Base-by-base conservation (phyloP, 2,329 filamentous ascomycete genomes). In the Gremmenia infestans region DNA sequence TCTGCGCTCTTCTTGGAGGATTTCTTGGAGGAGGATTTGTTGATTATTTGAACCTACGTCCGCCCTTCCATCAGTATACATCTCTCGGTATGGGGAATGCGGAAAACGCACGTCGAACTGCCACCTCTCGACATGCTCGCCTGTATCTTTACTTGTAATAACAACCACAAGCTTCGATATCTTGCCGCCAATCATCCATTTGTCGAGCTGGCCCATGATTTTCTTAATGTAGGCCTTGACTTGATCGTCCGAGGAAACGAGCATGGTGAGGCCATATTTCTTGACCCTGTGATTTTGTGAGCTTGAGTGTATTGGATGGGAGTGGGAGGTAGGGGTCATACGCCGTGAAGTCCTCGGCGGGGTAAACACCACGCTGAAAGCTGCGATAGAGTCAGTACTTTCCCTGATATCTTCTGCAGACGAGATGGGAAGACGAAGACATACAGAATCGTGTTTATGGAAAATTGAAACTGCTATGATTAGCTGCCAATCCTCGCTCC, bases 191-290 rank as follows among this genome's bases (percentile, higher is more conserved):
- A 91, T 81, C 91, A 97, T 97, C 94, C 94, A 99, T 71, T 90
- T 91, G 76, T 95, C 93, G 56, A 99, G 83, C 74, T 99, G 94
- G 28, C 86, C 87, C 92, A 97, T 99, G 76, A 99, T 97, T 76
- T 95, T 96, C 74, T 96, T 97, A 79, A 99, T 96, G 76, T 99
- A 99, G 35, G 92, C 91, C 74, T 96, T 96, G 71, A 99, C 94
- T 76, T 99, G 93, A 77, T 97, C 94, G 72, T 99, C 94, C 61
- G 91, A 85, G 35, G 93, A 95, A 51, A 97, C 92, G 86, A 70
- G 56, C 54, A 63, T 67, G 68, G 96, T 97, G 68, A 99, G 83
- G 67, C 94, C 94, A 87, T 99, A 99, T 77, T 99, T 99, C 78
- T 99, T 99, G 69, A 99, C 92, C 12, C 83, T 81, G 48, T n/a